Evolutionary conservation across 495 filamentous ascomycete species (phyloP).

Genomic region (Pseudoneurospora amorphoporcata): DNA sequence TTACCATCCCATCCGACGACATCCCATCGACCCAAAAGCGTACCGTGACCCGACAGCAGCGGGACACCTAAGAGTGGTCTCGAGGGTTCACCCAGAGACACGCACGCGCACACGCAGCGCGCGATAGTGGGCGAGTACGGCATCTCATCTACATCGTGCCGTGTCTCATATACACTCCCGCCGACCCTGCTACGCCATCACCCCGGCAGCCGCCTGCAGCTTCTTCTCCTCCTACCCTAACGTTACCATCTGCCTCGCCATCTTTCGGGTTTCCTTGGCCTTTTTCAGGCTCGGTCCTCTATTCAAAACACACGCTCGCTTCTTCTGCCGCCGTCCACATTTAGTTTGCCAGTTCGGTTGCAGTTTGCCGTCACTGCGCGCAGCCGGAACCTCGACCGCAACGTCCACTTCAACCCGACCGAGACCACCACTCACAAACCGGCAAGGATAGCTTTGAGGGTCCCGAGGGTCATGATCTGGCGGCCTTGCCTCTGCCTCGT

Average conservation of each 20-base stretch:
- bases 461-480: slow-evolving; percentile 18
- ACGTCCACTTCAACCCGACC: neutral
- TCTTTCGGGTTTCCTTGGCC: neutral
- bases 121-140: neutral
- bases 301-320: neutral
- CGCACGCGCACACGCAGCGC: neutral
- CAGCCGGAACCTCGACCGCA: neutral
- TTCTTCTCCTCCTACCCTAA: neutral
- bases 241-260: neutral
- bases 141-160: neutral
- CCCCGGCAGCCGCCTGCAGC: neutral
- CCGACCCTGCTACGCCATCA: neutral
- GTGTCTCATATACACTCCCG: neutral
- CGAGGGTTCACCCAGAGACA: neutral
- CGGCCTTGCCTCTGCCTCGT: slow-evolving; percentile 10
- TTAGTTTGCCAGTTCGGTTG: slow-evolving; percentile 3
- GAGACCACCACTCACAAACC: neutral
- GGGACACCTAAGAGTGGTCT: neutral
- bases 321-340: neutral
- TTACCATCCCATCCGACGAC: neutral
- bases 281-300: neutral
- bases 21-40: neutral
- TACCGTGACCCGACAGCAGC: too few relatives aligned
- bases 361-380: slow-evolving; percentile 19
- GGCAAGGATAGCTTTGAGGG: neutral